Conservation (phyloP, 2,329 filamentous ascomycete genomes). For the Fusarium sterilihyphosum region DNA sequence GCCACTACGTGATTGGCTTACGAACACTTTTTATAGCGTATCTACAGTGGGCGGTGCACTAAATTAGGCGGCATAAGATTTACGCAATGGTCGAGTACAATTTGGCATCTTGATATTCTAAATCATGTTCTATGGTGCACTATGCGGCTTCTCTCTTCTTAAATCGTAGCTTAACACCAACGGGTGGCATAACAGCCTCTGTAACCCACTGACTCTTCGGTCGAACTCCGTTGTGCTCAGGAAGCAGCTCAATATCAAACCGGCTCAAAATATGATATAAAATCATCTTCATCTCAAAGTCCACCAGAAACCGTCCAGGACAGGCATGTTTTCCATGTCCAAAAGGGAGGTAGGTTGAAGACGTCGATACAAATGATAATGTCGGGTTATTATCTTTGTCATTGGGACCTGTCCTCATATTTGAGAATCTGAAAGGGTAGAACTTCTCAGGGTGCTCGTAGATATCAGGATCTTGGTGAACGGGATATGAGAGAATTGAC, state of each 20-base stretch:
- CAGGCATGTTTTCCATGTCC: constrained; percentile 50
- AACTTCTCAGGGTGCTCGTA: constrained; percentile 50
- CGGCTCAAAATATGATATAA: constrained; percentile 28
- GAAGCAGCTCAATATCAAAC: constrained; percentile 34
- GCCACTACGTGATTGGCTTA: background rate
- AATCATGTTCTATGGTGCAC: background rate
- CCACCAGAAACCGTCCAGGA: constrained; percentile 43
- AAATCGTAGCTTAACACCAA: constrained; percentile 26
- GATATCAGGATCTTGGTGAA: constrained; percentile 44
- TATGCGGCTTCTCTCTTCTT: constrained; percentile 7
- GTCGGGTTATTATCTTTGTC: background rate
- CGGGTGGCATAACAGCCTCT: constrained; percentile 35
- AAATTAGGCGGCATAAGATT: background rate
- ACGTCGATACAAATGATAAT: constrained; percentile 27
- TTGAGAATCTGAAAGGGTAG: constrained; percentile 55
- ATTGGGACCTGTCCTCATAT: constrained; percentile 38
- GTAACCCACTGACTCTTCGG: constrained; percentile 34
- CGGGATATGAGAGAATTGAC: constrained; percentile 46
- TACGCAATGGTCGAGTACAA: accelerated
- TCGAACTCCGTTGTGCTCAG: constrained; percentile 30
- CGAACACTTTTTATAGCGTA: accelerated
- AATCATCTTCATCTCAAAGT: constrained; percentile 48
- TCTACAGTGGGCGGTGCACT: background rate
- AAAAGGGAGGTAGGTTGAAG: constrained; percentile 45
- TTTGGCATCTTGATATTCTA: background rate